phyloP scores from a whole-genome alignment of 1,284 basidiomycete genomes.

The Peniophora sp. region DNA sequence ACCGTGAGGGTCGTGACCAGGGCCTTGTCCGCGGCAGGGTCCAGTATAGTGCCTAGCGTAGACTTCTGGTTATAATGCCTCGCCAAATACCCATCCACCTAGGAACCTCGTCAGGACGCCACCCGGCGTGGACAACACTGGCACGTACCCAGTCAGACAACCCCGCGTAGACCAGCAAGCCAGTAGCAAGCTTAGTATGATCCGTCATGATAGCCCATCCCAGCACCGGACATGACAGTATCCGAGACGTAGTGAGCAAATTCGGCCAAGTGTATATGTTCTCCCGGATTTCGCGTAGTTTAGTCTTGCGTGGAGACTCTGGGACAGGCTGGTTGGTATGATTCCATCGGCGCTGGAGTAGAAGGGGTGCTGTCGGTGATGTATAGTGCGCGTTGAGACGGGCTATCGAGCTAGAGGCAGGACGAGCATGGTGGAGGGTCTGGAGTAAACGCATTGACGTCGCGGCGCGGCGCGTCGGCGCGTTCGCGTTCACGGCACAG shows the following conservation, averaged over 20 bases:
- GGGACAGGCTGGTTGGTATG: background rate
- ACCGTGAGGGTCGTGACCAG: slow-evolving; percentile 93
- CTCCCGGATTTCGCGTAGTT: slow-evolving; percentile 45
- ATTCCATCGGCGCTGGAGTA: background rate
- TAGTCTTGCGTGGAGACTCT: background rate
- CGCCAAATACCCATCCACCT: slow-evolving; percentile 90
- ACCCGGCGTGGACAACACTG: slow-evolving; percentile 9
- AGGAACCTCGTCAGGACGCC: slow-evolving; percentile 6
- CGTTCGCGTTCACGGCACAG: background rate
- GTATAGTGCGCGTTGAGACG: background rate
- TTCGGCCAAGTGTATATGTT: slow-evolving; percentile 97
- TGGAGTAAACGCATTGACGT: background rate
- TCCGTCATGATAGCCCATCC: slow-evolving; percentile 89
- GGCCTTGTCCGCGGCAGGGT: slow-evolving; percentile 95
- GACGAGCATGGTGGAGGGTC: background rate
- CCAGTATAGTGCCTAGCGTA: slow-evolving; percentile 90
- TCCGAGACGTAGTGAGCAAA: slow-evolving; percentile 80
- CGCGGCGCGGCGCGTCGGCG: background rate
- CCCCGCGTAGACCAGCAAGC: slow-evolving; percentile 82
- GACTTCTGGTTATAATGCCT: slow-evolving; percentile 79
- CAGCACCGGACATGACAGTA: slow-evolving; percentile 82
- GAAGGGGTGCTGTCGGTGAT: background rate
- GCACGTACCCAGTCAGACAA: slow-evolving; percentile 79
- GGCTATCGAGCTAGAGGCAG: background rate
- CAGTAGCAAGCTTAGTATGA: slow-evolving; percentile 74